A percentile compares a stretch with the other conserved stretches of the same genome.
phyloP scores from a whole-genome alignment of 108 stramenopile genomes.

The Cyclotella cryptica region DNA sequence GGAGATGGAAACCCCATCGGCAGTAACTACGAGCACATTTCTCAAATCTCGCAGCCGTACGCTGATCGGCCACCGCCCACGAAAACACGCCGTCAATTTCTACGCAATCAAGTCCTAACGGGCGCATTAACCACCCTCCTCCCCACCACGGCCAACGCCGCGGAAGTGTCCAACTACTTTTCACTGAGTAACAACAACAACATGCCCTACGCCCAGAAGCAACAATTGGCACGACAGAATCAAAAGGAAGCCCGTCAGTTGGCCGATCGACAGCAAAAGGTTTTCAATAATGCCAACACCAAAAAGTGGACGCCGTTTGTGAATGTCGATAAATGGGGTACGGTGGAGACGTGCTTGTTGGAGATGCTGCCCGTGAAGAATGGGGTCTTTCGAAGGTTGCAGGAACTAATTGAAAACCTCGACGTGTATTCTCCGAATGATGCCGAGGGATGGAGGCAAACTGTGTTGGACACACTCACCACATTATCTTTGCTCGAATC shows the following conservation, averaged over 20 bases:
- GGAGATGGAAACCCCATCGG: background rate
- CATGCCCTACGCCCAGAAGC: conserved; percentile 34
- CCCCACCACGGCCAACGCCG: conserved; percentile 13
- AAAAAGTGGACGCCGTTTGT: conserved; percentile 52
- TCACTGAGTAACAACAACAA: conserved; percentile 53
- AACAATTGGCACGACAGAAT: conserved; percentile 21
- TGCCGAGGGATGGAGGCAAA: conserved; percentile 53
- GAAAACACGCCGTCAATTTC: conserved; percentile 39
- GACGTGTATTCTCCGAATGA: conserved; percentile 17
- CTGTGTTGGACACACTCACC: conserved; percentile 40
- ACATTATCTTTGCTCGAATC: conserved; percentile 57
- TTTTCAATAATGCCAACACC: conserved; percentile 7
- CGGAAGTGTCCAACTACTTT: conserved; percentile 32
- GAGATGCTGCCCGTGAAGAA: conserved; percentile 80
- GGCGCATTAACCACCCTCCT: conserved; percentile 20
- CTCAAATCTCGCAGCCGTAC: background rate
- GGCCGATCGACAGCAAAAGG: conserved; percentile 28
- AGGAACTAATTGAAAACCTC: conserved; percentile 59
- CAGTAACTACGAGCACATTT: background rate
- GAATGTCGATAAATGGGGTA: conserved; percentile 40
- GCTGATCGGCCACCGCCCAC: background rate
- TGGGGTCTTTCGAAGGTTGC: conserved; percentile 67
- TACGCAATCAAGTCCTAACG: conserved; percentile 30
- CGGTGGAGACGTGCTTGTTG: conserved; percentile 65
- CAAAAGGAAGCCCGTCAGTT: conserved; percentile 33